Percentiles rank a stretch among this genome's conserved stretches.
These are phyloP conservation scores for Botryotinia globosa DNA, from an alignment of 2,329 filamentous ascomycete genomes.

Conservation along the genomic window DNA sequence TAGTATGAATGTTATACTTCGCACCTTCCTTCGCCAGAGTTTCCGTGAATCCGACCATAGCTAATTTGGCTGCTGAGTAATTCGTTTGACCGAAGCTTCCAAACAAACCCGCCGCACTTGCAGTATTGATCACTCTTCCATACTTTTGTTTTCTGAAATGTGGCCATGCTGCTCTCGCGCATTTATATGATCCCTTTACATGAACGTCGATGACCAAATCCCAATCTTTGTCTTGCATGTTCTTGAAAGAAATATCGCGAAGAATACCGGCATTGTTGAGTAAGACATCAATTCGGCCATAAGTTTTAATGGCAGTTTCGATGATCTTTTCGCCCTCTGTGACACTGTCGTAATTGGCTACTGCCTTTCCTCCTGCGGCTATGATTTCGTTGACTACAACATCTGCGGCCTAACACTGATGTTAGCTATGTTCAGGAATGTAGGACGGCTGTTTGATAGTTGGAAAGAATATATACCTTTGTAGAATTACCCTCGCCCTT, in stretches of 20 bases:
- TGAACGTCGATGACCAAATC: slow-evolving; percentile 92
- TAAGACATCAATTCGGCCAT: slow-evolving; percentile 86
- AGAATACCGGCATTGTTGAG: slow-evolving; percentile 95
- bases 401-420: slow-evolving; percentile 65
- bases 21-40: slow-evolving; percentile 94
- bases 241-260: slow-evolving; percentile 97
- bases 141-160: slow-evolving; percentile 99
- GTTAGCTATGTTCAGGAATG: slow-evolving; percentile 19
- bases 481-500: slow-evolving; percentile 86
- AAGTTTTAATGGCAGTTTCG: slow-evolving; percentile 76
- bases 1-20: slow-evolving; percentile 97
- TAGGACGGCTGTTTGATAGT: not conserved
- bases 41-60: slow-evolving; percentile 95
- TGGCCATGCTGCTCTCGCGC: slow-evolving; percentile 89
- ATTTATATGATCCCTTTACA: slow-evolving; percentile 93
- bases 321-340: slow-evolving; percentile 94
- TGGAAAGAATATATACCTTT: slow-evolving; percentile 57
- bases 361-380: slow-evolving; percentile 86
- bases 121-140: slow-evolving; percentile 92
- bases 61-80: slow-evolving; percentile 95
- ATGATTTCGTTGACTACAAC: slow-evolving; percentile 81
- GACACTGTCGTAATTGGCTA: slow-evolving; percentile 95
- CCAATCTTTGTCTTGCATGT: slow-evolving; percentile 97
- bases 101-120: slow-evolving; percentile 93
- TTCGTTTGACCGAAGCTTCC: slow-evolving; percentile 95